Percentiles rank a stretch among this genome's conserved stretches.
Conservation (phyloP, 805 yeast genomes). For the Ogataea pignaliae region DNA sequence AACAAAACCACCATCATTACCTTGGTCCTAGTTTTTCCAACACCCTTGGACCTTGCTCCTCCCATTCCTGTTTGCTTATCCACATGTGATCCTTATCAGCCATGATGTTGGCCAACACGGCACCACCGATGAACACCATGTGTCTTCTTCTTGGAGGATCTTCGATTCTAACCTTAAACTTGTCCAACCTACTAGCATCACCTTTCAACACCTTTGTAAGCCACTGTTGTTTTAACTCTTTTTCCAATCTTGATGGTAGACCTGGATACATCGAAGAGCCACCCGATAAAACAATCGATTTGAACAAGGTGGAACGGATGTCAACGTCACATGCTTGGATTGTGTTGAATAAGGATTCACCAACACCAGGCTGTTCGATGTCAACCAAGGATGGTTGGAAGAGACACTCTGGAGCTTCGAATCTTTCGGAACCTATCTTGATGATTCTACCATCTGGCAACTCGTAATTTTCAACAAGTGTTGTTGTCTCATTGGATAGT, state of each 20-base stretch:
- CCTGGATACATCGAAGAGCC: constrained; percentile 99
- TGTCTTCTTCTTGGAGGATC: constrained; percentile 99
- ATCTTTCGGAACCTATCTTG: constrained; percentile 91
- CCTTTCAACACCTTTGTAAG: constrained; percentile 80
- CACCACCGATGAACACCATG: constrained; percentile 98
- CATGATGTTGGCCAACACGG: constrained; percentile 96
- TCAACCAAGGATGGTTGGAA: constrained; percentile 95
- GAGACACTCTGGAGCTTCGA: constrained; percentile 94
- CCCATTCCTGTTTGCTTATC: constrained; percentile 96
- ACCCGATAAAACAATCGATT: constrained; percentile 92
- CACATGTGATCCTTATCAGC: constrained; percentile 98
- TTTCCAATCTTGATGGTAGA: constrained; percentile 89
- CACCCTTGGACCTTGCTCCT: constrained; percentile 87
- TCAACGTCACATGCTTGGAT: constrained; percentile 95
- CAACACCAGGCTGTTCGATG: constrained; percentile 95
- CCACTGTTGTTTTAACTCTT: constrained; percentile 96
- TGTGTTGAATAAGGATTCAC: constrained; percentile 86
- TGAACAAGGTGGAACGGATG: constrained; percentile 79
- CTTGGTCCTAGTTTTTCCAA: constrained; percentile 91
- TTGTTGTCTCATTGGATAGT: constrained; percentile 91
- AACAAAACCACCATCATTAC: constrained; percentile 29
- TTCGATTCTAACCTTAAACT: constrained; percentile 93
- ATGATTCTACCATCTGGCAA: constrained; percentile 95
- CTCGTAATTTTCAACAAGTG: constrained; percentile 85
- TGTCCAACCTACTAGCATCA: constrained; percentile 79